Evolutionary conservation across 371 early-diverging fungal genomes (phyloP).

Genomic region (Blakeslea trispora): DNA sequence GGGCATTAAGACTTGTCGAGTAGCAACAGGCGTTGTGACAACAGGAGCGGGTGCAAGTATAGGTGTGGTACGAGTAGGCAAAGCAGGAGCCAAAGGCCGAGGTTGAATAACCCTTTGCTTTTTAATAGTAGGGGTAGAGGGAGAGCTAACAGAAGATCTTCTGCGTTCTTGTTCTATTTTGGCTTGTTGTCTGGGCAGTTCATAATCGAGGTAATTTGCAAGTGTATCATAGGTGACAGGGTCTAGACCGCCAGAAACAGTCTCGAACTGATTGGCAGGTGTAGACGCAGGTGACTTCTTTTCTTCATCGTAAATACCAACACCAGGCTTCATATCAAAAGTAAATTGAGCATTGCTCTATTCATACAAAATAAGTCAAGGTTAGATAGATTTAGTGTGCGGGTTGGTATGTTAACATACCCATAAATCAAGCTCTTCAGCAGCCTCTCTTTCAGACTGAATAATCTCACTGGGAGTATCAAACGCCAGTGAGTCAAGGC

Average conservation of each 20-base stretch:
- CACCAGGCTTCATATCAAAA: slow-evolving; percentile 62
- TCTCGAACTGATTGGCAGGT: slow-evolving; percentile 17
- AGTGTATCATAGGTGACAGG: slow-evolving; percentile 46
- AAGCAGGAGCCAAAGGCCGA: slow-evolving; percentile 33
- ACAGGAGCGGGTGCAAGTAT: slow-evolving; percentile 3
- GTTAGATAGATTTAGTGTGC: neutral
- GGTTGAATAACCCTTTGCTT: slow-evolving; percentile 23
- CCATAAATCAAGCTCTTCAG: slow-evolving; percentile 54
- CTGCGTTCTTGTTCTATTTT: slow-evolving; percentile 9
- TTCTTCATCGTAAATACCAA: slow-evolving; percentile 56
- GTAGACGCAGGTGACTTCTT: slow-evolving; percentile 12
- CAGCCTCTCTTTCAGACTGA: slow-evolving; percentile 44
- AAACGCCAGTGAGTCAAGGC: slow-evolving; percentile 41
- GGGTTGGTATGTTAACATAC: slow-evolving; percentile 24
- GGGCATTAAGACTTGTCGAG: slow-evolving; percentile 34
- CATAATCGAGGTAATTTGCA: slow-evolving; percentile 48
- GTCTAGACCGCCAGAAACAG: slow-evolving; percentile 25
- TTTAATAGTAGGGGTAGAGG: neutral
- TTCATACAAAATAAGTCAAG: too few relatives aligned
- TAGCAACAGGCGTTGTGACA: neutral
- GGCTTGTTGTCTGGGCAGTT: slow-evolving; percentile 40
- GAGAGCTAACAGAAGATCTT: neutral
- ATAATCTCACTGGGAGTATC: slow-evolving; percentile 27
- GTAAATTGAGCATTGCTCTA: slow-evolving; percentile 69
- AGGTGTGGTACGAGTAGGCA: neutral